A percentile compares a stretch with the other conserved stretches of the same genome.
These are phyloP conservation scores for Pichia cactophila DNA, from an alignment of 1,139 yeast species.

Conservation along the genomic window DNA sequence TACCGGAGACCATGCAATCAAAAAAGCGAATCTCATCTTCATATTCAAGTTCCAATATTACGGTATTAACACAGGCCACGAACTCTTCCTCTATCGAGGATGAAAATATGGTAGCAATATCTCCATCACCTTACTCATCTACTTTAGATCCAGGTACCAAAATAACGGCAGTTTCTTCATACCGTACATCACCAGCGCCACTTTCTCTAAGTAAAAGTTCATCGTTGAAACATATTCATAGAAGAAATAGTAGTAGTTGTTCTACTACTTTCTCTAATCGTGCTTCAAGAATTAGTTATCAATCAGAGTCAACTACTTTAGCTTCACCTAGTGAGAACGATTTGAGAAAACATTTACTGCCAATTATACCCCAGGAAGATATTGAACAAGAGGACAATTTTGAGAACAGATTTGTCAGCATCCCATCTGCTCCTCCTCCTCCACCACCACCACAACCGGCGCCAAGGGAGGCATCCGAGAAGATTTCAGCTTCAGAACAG, in stretches of 20 bases:
- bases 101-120: not conserved
- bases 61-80: not conserved
- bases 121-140: not conserved
- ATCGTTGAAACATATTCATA: not conserved
- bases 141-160: conserved; percentile 1
- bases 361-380: conserved; percentile 10
- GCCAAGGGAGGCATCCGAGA: conserved; percentile 2
- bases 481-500: no score
- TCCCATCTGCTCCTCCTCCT: conserved; percentile 13
- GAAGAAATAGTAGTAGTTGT: conserved; percentile 1
- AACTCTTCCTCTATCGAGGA: not conserved
- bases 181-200: conserved; percentile 23
- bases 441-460: conserved; percentile 11
- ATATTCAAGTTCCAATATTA: not conserved
- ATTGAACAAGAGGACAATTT: not conserved
- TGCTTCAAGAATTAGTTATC: conserved; percentile 3
- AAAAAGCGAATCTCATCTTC: not conserved
- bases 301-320: conserved; percentile 6
- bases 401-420: conserved; percentile 1
- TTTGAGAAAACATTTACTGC: conserved; percentile 1
- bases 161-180: conserved; percentile 23
- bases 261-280: conserved; percentile 6
- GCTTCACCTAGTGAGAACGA: not conserved
- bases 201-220: not conserved
- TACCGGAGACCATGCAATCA: not conserved